phyloP scores from a whole-genome alignment of 2,329 filamentous ascomycete genomes.

The Sordariomycetes sp. region DNA sequence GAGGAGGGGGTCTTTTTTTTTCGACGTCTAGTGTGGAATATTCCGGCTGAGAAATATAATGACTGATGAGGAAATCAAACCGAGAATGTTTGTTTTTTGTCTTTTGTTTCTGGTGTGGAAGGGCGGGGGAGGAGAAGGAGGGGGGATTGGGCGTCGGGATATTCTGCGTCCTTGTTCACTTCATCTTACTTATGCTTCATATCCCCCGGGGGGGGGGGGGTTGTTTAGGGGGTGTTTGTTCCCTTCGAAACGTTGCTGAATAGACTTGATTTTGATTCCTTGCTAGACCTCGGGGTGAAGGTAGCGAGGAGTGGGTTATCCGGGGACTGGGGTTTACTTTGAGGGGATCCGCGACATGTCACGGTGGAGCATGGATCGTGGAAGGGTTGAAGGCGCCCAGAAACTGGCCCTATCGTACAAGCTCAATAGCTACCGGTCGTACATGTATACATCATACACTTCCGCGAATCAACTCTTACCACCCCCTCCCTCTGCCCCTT shows the following conservation, averaged over 20 bases:
- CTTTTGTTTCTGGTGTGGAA: conserved; percentile 14
- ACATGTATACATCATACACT: conserved; percentile 1
- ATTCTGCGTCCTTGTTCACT: conserved; percentile 11
- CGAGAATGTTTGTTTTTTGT: conserved; percentile 5
- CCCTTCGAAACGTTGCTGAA: conserved; percentile 7
- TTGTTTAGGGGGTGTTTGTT: conserved; percentile 9
- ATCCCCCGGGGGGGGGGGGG: too few relatives aligned
- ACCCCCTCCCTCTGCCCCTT: conserved; percentile 6
- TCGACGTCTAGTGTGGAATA: not conserved
- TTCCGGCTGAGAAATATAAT: conserved; percentile 1
- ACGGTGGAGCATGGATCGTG: too few relatives aligned
- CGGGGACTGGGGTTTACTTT: too few relatives aligned
- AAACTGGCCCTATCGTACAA: not conserved
- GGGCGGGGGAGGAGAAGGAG: conserved; percentile 27
- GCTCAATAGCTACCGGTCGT: not conserved
- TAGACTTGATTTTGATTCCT: conserved; percentile 7
- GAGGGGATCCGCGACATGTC: too few relatives aligned
- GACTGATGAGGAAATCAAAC: not conserved
- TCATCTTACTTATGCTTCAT: conserved; percentile 3
- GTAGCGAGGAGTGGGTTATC: too few relatives aligned
- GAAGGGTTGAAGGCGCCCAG: too few relatives aligned
- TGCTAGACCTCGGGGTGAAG: not conserved
- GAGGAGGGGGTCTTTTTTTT: not conserved
- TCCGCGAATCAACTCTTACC: conserved; percentile 6
- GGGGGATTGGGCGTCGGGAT: conserved; percentile 24